These are phyloP conservation scores for Postia placenta DNA, from an alignment of 768 basidiomycete species.

Conservation along the genomic window DNA sequence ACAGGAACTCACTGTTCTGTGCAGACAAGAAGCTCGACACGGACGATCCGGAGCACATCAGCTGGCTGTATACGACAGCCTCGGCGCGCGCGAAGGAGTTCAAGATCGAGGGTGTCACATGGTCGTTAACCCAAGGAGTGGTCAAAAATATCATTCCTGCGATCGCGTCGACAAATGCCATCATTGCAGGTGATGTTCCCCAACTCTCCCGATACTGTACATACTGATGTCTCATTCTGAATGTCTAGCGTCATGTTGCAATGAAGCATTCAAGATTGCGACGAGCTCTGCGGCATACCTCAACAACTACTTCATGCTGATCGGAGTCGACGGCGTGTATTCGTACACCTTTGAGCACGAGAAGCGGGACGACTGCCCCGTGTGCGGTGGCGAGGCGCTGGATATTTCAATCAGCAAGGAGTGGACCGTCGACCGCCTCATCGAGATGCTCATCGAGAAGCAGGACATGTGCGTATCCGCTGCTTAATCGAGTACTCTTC, in stretches of 20 bases:
- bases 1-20: background rate
- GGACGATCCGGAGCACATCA: conserved; percentile 94
- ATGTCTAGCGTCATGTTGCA: conserved; percentile 83
- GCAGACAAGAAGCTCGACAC: conserved; percentile 94
- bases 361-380: conserved; percentile 88
- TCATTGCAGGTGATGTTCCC: conserved; percentile 73
- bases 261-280: conserved; percentile 98
- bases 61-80: conserved; percentile 85
- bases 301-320: conserved; percentile 98
- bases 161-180: conserved; percentile 97
- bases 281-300: conserved; percentile 92
- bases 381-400: conserved; percentile 89
- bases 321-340: conserved; percentile 94
- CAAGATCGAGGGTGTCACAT: conserved; percentile 97
- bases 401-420: conserved; percentile 66
- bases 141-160: conserved; percentile 99
- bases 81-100: conserved; percentile 83
- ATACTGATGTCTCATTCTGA: background rate
- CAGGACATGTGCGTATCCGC: conserved; percentile 80
- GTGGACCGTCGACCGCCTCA: conserved; percentile 78
- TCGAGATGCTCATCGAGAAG: conserved; percentile 81
- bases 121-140: conserved; percentile 95
- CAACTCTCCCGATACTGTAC: background rate
- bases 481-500: background rate
- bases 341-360: conserved; percentile 97